Evolutionary conservation across 176 grass and related monocot species (phyloP).

Genomic region (Rhipidocladum racemiflorum): DNA sequence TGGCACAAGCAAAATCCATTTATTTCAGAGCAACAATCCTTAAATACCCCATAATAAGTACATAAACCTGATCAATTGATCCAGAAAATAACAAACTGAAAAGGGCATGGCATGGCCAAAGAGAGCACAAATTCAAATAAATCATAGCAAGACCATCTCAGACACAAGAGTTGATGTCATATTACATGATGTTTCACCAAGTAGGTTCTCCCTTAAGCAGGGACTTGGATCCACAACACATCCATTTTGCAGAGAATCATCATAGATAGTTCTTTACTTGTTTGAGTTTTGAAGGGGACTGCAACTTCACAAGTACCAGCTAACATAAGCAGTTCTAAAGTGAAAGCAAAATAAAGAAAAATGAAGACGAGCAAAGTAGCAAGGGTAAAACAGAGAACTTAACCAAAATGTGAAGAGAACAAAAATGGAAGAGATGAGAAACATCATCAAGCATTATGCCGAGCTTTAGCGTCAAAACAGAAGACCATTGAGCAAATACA

Average conservation of each 20-base stretch:
- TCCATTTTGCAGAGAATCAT: constrained; percentile 31
- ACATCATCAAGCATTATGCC: neutral
- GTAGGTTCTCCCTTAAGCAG: constrained; percentile 13
- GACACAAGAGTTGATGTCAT: neutral
- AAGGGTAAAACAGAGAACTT: neutral
- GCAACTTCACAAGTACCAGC: neutral
- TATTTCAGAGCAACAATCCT: neutral
- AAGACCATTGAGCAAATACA: neutral
- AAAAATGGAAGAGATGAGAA: neutral
- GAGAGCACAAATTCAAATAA: neutral
- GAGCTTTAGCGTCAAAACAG: neutral
- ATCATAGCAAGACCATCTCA: neutral
- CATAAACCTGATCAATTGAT: neutral
- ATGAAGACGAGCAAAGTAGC: neutral
- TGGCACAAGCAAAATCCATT: neutral
- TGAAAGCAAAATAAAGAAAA: neutral
- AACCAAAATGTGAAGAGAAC: neutral
- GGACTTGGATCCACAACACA: constrained; percentile 17
- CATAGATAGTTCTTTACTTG: neutral
- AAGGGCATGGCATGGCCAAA: neutral
- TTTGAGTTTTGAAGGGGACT: neutral
- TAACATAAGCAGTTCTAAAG: neutral
- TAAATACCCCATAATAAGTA: neutral
- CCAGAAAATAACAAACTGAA: neutral
- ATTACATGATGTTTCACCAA: neutral